Evolutionary conservation across 495 filamentous ascomycete species (phyloP).

Genomic region (Acidiella bohemica): DNA sequence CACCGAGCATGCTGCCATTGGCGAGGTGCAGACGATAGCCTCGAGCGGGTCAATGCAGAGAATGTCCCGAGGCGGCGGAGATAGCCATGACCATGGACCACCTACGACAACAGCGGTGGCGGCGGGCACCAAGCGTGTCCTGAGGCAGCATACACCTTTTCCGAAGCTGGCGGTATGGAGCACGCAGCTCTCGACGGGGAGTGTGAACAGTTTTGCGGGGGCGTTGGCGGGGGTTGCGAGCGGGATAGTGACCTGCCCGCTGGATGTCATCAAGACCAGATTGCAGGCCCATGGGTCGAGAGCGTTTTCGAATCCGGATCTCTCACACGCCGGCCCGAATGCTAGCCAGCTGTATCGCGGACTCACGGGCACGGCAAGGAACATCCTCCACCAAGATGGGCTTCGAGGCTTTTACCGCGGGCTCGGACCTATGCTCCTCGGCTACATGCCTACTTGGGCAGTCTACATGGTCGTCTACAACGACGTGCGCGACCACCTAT

Average conservation of each 20-base stretch:
- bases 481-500: constrained; percentile 60
- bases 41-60: constrained; percentile 12
- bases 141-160: constrained; percentile 29
- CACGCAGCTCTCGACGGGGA: constrained; percentile 37
- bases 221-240: constrained; percentile 81
- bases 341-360: constrained; percentile 58
- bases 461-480: constrained; percentile 97
- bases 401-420: constrained; percentile 86
- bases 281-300: constrained; percentile 69
- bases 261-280: constrained; percentile 99
- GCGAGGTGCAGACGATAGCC: constrained; percentile 8
- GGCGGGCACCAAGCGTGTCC: not conserved
- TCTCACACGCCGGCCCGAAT: constrained; percentile 32
- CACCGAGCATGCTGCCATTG: constrained; percentile 11
- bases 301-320: constrained; percentile 24
- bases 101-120: not conserved
- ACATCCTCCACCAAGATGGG: constrained; percentile 80
- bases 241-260: constrained; percentile 86
- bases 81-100: constrained; percentile 16
- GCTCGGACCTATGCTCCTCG: constrained; percentile 81
- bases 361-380: constrained; percentile 67
- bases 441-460: constrained; percentile 95
- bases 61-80: constrained; percentile 7
- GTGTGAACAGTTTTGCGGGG: constrained; percentile 58
- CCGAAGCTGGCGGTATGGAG: constrained; percentile 41